Base-by-base conservation (phyloP, 2,329 filamentous ascomycete genomes). In the Fusarium armeniacum region DNA sequence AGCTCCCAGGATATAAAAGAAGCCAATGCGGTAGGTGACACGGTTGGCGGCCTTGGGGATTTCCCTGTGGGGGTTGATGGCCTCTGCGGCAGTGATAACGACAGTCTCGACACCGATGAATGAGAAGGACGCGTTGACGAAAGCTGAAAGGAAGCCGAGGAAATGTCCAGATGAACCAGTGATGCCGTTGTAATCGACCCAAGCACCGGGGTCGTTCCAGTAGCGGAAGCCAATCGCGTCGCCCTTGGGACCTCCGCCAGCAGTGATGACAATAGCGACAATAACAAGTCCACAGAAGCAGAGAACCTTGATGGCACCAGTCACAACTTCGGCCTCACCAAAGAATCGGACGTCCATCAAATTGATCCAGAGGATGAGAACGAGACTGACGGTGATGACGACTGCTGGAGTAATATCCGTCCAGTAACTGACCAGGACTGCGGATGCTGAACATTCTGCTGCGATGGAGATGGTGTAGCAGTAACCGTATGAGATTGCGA, bases 281-380 rank as follows among this genome's bases (percentile, higher is more conserved):
- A 89, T 83, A 71, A 89, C 83, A 33, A 89, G 82, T 13, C 86
- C 87, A 5, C 87, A 72, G 64, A 90, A 88, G 62, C 84, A 85
- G 62, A 88, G 80, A 24, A 90, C 81, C 76, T 90, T 90, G 79
- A 89, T 82, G 35, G 82, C 84, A 32, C 86, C 85, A 53, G 89
- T 87, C 78, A 84, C 85, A 70, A 90, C 89, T 73, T 90, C 88
- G 28, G 85, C 83, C 76, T 90, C 88, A 36, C 87, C 88, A 67
- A 88, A 90, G 67, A 86, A 81, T n/a, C 81, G 79, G 13, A 89
- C 85, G 36, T 84, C 85, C 61, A 87, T 82, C 67, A 88, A 84
- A 74, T 89, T 89, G 67, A 89, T 82, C 20, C 81, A 69, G 10
- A 89, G 77, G 53, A 86, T 85, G 49, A 89, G 81, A 24, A 85